Evolutionary conservation across 225 moss, liverwort and hornwort genomes (phyloP), one percentile per base, ranked within the genome.

Genomic region (Climacium dendroides): DNA sequence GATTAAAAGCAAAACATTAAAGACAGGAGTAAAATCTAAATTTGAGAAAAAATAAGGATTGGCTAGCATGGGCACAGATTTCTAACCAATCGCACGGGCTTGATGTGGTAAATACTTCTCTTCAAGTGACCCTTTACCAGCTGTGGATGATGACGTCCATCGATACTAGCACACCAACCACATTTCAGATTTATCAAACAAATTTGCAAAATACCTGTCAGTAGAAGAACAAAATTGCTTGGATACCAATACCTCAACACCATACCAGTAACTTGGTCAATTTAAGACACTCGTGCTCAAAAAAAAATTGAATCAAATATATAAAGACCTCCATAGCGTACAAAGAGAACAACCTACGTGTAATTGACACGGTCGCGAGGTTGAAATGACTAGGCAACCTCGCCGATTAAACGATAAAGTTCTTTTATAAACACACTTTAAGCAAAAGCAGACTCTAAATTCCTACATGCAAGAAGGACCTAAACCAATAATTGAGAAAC

Each of bases 41-140:
- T 43, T 67, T 50, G 14, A 80, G 5, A 87, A 41, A 18, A 43
- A 78, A 16, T 18, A 65, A 45, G 47, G 48, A 80, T 32, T 35
- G 48, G 18, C 14, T 13, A 87, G 71, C 67, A 85, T n/a, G 32
- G 61, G 84, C 53, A 64, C 29, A 59, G 43, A 62, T 63, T 84
- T 34, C 59, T 87, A 94, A 91, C 98, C 94, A 90, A 93, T 89
- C 23, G 95, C 90, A 74, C 99, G 95, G 90, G 93, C 85, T 57
- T 90, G 91, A 91, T 96, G 96, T 60, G 96, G 93, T 88, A 99
- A 94, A 91, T 95, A 97, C 81, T 94, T 96, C 90, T 99, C 99
- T 82, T 99, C 97, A 85, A 95, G 92, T 71, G 96, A 95, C 77
- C 88, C 92, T 89, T 95, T 99, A 52, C 86, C 79, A 81, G 92